Percentiles rank a stretch among this genome's conserved stretches.
Conservation (phyloP, 1,284 basidiomycete genomes). For the Ceratobasidium sp. region DNA sequence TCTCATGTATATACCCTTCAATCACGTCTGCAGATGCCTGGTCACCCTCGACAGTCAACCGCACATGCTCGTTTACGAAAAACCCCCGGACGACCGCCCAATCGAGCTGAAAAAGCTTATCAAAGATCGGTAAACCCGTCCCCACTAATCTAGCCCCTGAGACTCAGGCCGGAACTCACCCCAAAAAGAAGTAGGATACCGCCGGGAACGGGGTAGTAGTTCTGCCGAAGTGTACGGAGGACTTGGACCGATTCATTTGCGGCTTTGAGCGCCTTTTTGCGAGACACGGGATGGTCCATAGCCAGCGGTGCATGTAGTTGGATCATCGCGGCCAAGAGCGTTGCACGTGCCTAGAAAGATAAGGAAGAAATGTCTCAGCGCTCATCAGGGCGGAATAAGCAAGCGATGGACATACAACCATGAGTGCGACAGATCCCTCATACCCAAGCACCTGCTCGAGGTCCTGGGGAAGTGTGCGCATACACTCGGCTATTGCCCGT, state of each 20-base stretch:
- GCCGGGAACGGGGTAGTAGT: not conserved
- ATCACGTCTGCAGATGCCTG: not conserved
- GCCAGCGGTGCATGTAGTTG: slow-evolving; percentile 6
- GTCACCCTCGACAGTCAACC: slow-evolving; percentile 9
- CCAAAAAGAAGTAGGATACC: slow-evolving; percentile 13
- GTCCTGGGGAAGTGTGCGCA: slow-evolving; percentile 15
- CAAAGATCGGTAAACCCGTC: not conserved
- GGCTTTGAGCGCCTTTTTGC: slow-evolving; percentile 9
- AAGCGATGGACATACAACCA: not conserved
- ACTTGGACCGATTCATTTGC: slow-evolving; percentile 16
- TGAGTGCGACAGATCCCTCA: slow-evolving; percentile 6
- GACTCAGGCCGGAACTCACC: slow-evolving; percentile 9
- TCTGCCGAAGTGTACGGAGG: not conserved
- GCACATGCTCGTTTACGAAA: not conserved
- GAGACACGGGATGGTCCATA: not conserved
- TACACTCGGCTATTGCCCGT: slow-evolving; percentile 5
- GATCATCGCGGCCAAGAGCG: slow-evolving; percentile 5
- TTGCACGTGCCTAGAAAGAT: slow-evolving; percentile 22
- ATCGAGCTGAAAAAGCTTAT: slow-evolving; percentile 27
- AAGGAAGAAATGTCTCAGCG: not conserved
- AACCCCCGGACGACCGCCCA: slow-evolving; percentile 11
- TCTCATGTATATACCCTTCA: slow-evolving; percentile 6
- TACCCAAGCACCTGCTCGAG: not conserved
- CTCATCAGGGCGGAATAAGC: not conserved
- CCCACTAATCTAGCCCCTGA: not conserved